A percentile compares a stretch with the other conserved stretches of the same genome.
Evolutionary conservation across 2,329 filamentous ascomycete genomes (phyloP).

Genomic region (Coniochaeta sp.): DNA sequence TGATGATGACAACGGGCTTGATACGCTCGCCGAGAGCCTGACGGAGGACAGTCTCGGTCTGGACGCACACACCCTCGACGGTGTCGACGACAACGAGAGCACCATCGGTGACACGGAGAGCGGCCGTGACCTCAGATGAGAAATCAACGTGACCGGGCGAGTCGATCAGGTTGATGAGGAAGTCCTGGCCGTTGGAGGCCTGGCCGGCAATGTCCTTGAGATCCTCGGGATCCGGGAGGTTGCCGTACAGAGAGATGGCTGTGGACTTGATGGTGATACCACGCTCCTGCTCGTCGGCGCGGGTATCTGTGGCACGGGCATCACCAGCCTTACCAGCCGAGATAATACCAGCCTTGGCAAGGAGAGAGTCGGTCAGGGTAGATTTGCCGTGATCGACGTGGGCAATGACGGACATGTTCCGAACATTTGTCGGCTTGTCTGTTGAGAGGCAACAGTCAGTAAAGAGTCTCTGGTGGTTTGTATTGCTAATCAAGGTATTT

Average conservation of each 20-base stretch:
- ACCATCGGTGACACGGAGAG: constrained; percentile 99
- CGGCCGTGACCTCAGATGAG: constrained; percentile 98
- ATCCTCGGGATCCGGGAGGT: constrained; percentile 74
- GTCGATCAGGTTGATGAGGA: constrained; percentile 99
- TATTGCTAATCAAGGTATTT: no score
- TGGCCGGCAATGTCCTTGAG: constrained; percentile 88
- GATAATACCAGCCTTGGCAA: constrained; percentile 99
- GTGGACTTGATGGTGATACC: constrained; percentile 99
- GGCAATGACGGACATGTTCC: constrained; percentile 99
- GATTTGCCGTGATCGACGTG: constrained; percentile 99
- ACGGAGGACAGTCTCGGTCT: constrained; percentile 98
- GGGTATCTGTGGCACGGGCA: constrained; percentile 92
- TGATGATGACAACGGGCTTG: constrained; percentile 99
- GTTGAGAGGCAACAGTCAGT: constrained; percentile 37
- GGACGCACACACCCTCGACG: constrained; percentile 99
- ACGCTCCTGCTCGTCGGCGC: constrained; percentile 97
- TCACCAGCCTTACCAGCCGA: constrained; percentile 96
- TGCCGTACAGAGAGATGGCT: constrained; percentile 95
- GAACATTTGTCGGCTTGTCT: constrained; percentile 72
- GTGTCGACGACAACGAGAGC: constrained; percentile 99
- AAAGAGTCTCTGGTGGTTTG: neutral
- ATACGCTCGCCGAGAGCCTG: constrained; percentile 99
- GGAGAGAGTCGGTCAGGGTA: constrained; percentile 97
- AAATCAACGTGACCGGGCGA: constrained; percentile 99
- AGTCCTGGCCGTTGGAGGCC: constrained; percentile 81